A percentile compares a stretch with the other conserved stretches of the same genome.
These are phyloP conservation scores for Monilinia fructigena DNA, from an alignment of 2,329 filamentous ascomycete species.

Conservation along the genomic window DNA sequence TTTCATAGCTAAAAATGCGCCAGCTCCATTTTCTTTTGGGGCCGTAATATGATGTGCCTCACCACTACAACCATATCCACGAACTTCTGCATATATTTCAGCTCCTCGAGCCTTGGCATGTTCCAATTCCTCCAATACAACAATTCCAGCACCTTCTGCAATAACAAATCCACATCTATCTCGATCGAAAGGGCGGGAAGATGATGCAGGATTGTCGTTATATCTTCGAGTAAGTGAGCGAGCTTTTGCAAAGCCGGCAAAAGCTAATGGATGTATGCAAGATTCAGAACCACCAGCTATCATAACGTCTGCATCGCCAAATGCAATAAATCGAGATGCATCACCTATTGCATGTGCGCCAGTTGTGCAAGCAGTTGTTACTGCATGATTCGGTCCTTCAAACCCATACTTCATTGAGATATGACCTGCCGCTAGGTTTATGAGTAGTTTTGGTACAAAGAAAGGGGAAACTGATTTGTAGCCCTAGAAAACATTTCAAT, in stretches of 20 bases:
- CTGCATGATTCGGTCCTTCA: slow-evolving; percentile 86
- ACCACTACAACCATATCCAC: slow-evolving; percentile 84
- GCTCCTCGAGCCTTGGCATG: slow-evolving; percentile 80
- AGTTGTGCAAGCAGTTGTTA: slow-evolving; percentile 93
- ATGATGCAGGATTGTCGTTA: slow-evolving; percentile 67
- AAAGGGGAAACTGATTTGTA: slow-evolving; percentile 91
- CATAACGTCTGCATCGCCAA: slow-evolving; percentile 92
- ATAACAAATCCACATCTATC: slow-evolving; percentile 85
- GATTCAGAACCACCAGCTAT: slow-evolving; percentile 92
- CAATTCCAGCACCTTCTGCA: slow-evolving; percentile 83
- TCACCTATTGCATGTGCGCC: slow-evolving; percentile 94
- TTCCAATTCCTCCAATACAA: slow-evolving; percentile 85
- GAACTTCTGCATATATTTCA: slow-evolving; percentile 82
- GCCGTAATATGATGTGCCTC: slow-evolving; percentile 95
- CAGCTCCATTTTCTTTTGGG: slow-evolving; percentile 76
- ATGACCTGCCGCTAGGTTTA: slow-evolving; percentile 93
- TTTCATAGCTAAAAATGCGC: slow-evolving; percentile 82
- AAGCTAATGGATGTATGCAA: slow-evolving; percentile 90
- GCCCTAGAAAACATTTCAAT: slow-evolving; percentile 55
- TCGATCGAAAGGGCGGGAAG: slow-evolving; percentile 85
- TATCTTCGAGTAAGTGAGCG: slow-evolving; percentile 80
- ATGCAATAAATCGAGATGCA: slow-evolving; percentile 86
- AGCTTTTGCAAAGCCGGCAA: slow-evolving; percentile 86
- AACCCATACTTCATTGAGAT: slow-evolving; percentile 91
- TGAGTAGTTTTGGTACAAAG: slow-evolving; percentile 89